Evolutionary conservation across 345 rosid genomes (phyloP), one percentile per base, ranked within the genome.

Genomic region (Eucalyptus regnans): DNA sequence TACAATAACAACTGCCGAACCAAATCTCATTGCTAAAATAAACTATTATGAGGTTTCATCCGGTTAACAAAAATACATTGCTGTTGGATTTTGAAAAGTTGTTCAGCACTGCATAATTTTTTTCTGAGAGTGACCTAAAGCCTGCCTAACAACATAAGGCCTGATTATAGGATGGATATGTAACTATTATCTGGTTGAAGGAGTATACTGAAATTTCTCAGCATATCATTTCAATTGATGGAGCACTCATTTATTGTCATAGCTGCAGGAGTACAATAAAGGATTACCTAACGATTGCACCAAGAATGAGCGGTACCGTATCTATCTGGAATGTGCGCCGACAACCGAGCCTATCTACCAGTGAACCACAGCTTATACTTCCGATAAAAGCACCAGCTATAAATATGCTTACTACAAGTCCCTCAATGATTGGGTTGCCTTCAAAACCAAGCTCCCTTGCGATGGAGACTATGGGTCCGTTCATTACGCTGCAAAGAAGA

Each of bases 371-470:
- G 91, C 91, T 87, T 89, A 96, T 48, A 93, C 97, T 95, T 87
- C 99, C 99, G 87, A 96, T 12, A 88, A 96, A 95, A 31, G 97
- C 99, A 86, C 99, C 99, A 3, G 91, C 96, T 84, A 96, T 95
- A 86, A 95, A 96, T 50, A 96, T 94, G 94, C 99, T 96, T 50
- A 96, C 97, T 52, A 95, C 97, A 87, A 96, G 94, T 83, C 99
- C 97, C 90, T 95, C 97, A 31, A 95, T 93, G 88, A 94, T 93
- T 18, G 95, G 86, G 85, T 95, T 92, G 50, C 97, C 97, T 90
- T 95, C 96, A 76, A 96, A 95, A 25, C 96, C 96, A 89, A 96
- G 95, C 80, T 94, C 97, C 80, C 93, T 90, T 31, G 97, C 99
- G 81, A 96, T 91, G 37, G 99, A 95, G 76, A 93, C 91, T 52